phyloP scores from a whole-genome alignment of 129 eudicot genomes.

The Ambrosia artemisiifolia region DNA sequence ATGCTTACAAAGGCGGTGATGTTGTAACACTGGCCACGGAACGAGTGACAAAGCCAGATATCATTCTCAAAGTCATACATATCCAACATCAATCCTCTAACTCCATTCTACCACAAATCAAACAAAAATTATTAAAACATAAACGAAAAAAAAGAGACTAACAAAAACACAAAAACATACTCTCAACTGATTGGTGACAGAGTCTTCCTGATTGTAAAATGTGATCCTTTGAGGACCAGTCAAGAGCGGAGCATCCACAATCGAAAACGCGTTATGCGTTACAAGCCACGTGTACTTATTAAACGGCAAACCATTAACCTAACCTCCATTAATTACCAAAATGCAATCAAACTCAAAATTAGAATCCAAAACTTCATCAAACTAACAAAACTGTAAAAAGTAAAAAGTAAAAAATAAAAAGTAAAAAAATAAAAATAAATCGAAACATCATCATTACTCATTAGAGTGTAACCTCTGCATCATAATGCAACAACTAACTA shows the following conservation, averaged over 20 bases:
- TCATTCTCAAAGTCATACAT: conserved; percentile 92
- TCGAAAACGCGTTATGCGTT: conserved; percentile 91
- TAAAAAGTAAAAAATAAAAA: too few species aligned
- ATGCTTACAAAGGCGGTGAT: conserved; percentile 88
- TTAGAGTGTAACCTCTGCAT: background rate
- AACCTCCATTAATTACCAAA: conserved; percentile 31
- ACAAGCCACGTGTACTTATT: conserved; percentile 98
- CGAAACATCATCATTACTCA: background rate
- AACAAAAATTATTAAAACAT: conserved; percentile 9
- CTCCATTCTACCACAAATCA: conserved; percentile 71
- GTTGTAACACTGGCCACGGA: conserved; percentile 84
- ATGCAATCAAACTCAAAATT: conserved; percentile 7
- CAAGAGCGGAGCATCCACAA: conserved; percentile 88
- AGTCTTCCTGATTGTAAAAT: conserved; percentile 93
- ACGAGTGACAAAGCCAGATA: conserved; percentile 97
- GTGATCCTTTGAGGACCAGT: conserved; percentile 88
- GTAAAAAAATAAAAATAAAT: too few species aligned
- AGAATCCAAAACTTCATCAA: background rate
- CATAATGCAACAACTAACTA: background rate
- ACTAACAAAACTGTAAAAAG: background rate
- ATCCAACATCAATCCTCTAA: conserved; percentile 98
- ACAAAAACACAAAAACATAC: conserved; percentile 40
- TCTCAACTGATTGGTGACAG: conserved; percentile 89
- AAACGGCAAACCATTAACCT: conserved; percentile 91
- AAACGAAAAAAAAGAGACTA: background rate